Conservation (phyloP, 768 basidiomycete genomes). For the Tephrocybe sp. region DNA sequence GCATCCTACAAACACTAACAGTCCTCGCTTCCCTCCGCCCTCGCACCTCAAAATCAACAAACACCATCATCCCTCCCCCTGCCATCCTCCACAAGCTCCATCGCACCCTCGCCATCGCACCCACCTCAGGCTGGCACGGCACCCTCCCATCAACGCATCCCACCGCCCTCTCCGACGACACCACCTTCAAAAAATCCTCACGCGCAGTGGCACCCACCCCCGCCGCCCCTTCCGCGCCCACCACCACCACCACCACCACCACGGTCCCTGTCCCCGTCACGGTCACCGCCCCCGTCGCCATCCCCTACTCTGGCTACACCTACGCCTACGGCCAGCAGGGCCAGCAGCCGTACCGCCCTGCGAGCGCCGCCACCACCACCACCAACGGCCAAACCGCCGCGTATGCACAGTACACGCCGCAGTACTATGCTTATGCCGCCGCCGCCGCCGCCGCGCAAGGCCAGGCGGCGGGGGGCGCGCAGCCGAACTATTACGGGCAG, state of each 20-base stretch:
- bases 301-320: constrained; percentile 33
- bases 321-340: constrained; percentile 32
- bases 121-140: constrained; percentile 72
- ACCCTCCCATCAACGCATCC: constrained; percentile 59
- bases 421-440: constrained; percentile 19
- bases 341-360: constrained; percentile 14
- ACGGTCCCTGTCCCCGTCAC: constrained; percentile 22
- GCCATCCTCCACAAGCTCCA: constrained; percentile 70
- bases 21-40: constrained; percentile 73
- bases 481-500: constrained; percentile 35
- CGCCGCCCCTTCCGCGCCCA: constrained; percentile 31
- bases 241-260: constrained; percentile 19
- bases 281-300: constrained; percentile 23
- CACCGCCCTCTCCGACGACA: constrained; percentile 71
- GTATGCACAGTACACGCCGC: constrained; percentile 38
- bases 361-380: not conserved
- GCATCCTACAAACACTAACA: constrained; percentile 69
- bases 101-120: constrained; percentile 60
- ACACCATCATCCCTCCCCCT: constrained; percentile 63
- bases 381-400: constrained; percentile 11
- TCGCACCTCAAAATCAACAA: constrained; percentile 42
- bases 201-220: no score
- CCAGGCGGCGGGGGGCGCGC: constrained; percentile 10
- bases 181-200: constrained; percentile 60
- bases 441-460: constrained; percentile 4